phyloP scores from a whole-genome alignment of 2,329 filamentous ascomycete species.

The Colletotrichum salicis region DNA sequence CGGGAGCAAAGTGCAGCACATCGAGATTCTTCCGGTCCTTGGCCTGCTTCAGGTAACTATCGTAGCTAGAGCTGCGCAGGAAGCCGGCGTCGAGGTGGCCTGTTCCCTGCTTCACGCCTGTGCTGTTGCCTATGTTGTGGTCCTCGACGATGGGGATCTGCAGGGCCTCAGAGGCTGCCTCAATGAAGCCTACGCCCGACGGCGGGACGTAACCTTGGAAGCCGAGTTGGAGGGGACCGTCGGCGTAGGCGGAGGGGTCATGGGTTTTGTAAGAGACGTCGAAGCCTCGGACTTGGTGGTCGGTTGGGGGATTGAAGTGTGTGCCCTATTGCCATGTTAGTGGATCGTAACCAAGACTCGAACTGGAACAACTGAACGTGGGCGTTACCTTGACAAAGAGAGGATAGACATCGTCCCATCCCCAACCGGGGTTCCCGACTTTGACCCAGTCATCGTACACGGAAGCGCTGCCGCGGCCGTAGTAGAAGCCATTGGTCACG shows the following conservation, averaged over 20 bases:
- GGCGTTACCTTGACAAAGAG: conserved; percentile 38
- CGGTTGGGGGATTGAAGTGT: conserved; percentile 39
- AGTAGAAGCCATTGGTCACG: conserved; percentile 46
- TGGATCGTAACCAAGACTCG: neutral
- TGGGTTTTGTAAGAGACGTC: conserved; percentile 41
- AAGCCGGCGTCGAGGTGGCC: conserved; percentile 39
- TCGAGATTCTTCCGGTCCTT: conserved; percentile 38
- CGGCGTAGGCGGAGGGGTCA: conserved; percentile 40
- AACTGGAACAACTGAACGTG: too few species aligned
- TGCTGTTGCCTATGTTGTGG: conserved; percentile 41
- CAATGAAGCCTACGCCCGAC: conserved; percentile 42
- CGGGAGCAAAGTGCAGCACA: conserved; percentile 40
- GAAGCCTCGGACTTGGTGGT: conserved; percentile 38
- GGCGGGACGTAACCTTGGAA: conserved; percentile 44
- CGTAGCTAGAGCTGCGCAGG: conserved; percentile 41
- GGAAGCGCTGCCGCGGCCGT: conserved; percentile 43
- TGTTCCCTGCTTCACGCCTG: conserved; percentile 43
- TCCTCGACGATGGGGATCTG: conserved; percentile 41
- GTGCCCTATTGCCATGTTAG: conserved; percentile 30
- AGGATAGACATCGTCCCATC: conserved; percentile 42
- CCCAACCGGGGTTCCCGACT: conserved; percentile 46
- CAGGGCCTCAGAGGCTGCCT: conserved; percentile 37
- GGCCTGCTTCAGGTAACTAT: conserved; percentile 40
- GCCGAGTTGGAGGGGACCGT: conserved; percentile 41
- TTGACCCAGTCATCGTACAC: conserved; percentile 46